Evolutionary conservation across 2,329 filamentous ascomycete genomes (phyloP).

Genomic region (Aquanectria penicillioides): DNA sequence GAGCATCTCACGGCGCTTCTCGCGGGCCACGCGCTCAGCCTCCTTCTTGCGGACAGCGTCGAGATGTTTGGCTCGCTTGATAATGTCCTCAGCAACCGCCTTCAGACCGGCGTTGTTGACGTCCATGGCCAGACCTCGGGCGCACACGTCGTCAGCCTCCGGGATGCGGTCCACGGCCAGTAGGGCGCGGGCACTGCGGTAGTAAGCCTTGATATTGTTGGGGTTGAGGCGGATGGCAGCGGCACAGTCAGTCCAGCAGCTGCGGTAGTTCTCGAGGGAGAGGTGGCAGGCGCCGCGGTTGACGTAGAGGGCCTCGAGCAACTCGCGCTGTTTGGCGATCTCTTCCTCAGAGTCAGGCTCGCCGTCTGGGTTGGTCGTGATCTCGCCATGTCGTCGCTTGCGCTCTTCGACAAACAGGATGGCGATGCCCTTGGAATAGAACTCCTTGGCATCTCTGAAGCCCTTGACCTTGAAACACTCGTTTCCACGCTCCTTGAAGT

Average conservation of each 20-base stretch:
- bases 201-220: slow-evolving; percentile 88
- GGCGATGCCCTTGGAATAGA: slow-evolving; percentile 86
- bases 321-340: slow-evolving; percentile 66
- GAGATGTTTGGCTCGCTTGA: slow-evolving; percentile 64
- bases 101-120: slow-evolving; percentile 73
- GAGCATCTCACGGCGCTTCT: slow-evolving; percentile 66
- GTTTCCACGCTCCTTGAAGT: slow-evolving; percentile 93
- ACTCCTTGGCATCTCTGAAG: slow-evolving; percentile 88
- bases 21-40: slow-evolving; percentile 62
- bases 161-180: slow-evolving; percentile 79
- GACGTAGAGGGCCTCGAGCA: slow-evolving; percentile 81
- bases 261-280: slow-evolving; percentile 87
- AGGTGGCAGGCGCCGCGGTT: slow-evolving; percentile 94
- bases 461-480: slow-evolving; percentile 80
- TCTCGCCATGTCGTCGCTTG: slow-evolving; percentile 57
- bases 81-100: slow-evolving; percentile 70
- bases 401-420: slow-evolving; percentile 74
- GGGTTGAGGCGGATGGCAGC: slow-evolving; percentile 82
- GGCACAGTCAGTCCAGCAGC: slow-evolving; percentile 86
- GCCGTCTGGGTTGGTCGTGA: slow-evolving; percentile 43
- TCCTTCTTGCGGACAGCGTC: slow-evolving; percentile 66
- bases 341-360: slow-evolving; percentile 61
- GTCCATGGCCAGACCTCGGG: slow-evolving; percentile 79
- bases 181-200: slow-evolving; percentile 82
- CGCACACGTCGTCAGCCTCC: slow-evolving; percentile 84